These are phyloP conservation scores for Penicillium fimorum DNA, from an alignment of 495 filamentous ascomycete species.

Conservation along the genomic window DNA sequence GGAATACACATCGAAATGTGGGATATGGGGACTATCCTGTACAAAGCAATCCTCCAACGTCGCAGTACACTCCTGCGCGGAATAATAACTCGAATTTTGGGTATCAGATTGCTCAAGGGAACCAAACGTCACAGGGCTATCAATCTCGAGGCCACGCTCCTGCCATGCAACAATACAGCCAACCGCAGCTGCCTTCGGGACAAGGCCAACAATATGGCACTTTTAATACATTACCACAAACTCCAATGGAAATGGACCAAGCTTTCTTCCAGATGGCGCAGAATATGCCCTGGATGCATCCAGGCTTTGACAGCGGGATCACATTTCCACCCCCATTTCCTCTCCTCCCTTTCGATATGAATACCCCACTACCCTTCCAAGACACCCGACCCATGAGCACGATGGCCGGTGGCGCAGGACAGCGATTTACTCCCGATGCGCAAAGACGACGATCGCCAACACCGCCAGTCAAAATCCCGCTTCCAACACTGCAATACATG, in stretches of 20 bases:
- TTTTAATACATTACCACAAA: conserved; percentile 21
- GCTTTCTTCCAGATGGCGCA: background rate
- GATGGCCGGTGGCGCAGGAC: conserved; percentile 4
- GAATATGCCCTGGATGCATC: conserved; percentile 14
- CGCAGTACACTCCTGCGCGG: background rate
- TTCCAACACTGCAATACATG: conserved; percentile 45
- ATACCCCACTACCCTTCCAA: conserved; percentile 9
- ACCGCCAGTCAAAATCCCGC: conserved; percentile 25
- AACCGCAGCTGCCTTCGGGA: background rate
- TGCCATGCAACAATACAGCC: background rate
- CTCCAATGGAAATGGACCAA: conserved; percentile 10
- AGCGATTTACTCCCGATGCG: background rate
- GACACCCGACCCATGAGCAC: conserved; percentile 21
- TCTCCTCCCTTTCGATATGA: conserved; percentile 2
- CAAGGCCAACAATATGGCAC: conserved; percentile 15
- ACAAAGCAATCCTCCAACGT: background rate
- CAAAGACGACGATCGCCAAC: conserved; percentile 16
- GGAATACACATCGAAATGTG: background rate
- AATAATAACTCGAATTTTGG: background rate
- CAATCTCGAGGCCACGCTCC: background rate
- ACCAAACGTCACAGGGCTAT: background rate
- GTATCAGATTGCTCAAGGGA: background rate
- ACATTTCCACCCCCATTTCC: conserved; percentile 13
- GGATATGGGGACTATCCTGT: background rate
- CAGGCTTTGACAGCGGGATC: conserved; percentile 1